Percentiles rank a stretch among this genome's conserved stretches.
These are phyloP conservation scores for Fusarium concolor DNA, from an alignment of 2,329 filamentous ascomycete genomes.

Conservation along the genomic window DNA sequence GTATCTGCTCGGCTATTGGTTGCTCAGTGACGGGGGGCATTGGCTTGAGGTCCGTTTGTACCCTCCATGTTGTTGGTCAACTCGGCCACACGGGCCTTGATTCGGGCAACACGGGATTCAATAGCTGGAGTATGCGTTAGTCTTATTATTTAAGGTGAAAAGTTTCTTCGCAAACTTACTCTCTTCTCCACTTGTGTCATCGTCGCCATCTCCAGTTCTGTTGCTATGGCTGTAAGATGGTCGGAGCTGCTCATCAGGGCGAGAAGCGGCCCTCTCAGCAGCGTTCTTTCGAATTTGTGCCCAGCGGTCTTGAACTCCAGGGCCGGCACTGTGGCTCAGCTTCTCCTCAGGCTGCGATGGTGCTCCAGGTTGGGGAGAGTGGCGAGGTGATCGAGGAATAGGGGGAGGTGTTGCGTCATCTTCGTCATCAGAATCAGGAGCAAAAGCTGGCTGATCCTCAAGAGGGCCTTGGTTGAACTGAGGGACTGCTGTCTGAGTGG, in stretches of 20 bases:
- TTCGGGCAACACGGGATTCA: conserved; percentile 94
- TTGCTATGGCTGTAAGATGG: conserved; percentile 68
- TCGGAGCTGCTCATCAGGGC: conserved; percentile 72
- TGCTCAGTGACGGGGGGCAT: conserved; percentile 36
- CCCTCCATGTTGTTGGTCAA: conserved; percentile 86
- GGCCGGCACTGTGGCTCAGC: conserved; percentile 50
- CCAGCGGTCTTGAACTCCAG: conserved; percentile 79
- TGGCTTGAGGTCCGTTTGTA: conserved; percentile 52
- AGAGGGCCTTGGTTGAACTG: conserved; percentile 91
- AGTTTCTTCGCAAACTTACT: conserved; percentile 68
- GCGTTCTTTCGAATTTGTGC: conserved; percentile 96
- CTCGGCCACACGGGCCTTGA: conserved; percentile 96
- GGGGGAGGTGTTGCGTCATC: conserved; percentile 65
- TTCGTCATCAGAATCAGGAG: conserved; percentile 67
- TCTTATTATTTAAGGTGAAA: background rate
- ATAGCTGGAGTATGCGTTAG: conserved; percentile 72
- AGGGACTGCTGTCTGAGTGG: conserved; percentile 54
- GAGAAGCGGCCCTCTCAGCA: conserved; percentile 78
- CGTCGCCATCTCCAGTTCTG: conserved; percentile 73
- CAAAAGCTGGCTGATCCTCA: conserved; percentile 85
- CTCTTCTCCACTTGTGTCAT: conserved; percentile 95
- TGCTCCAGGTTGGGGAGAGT: conserved; percentile 43
- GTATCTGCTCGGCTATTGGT: background rate
- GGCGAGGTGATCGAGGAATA: conserved; percentile 58
- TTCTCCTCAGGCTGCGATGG: conserved; percentile 49